These are phyloP conservation scores for Corrigiola litoralis DNA, from an alignment of 179 eudicot species.

Conservation along the genomic window DNA sequence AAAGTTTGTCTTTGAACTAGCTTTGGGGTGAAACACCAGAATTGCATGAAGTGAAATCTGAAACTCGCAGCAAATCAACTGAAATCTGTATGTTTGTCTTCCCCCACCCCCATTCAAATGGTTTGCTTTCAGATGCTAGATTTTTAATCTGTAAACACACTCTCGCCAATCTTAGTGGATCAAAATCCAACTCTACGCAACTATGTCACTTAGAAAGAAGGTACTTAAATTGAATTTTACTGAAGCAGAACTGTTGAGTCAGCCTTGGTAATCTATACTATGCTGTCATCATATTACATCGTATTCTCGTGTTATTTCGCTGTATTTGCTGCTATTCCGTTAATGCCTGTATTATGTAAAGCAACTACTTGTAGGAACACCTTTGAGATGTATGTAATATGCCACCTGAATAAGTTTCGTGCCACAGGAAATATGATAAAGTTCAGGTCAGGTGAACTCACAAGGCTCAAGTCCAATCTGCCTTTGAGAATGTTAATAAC, in stretches of 20 bases:
- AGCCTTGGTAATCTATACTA: background rate
- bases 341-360: background rate
- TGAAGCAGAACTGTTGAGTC: background rate
- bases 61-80: no score
- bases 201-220: no score
- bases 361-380: background rate
- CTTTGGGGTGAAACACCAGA: no score
- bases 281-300: background rate
- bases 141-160: no score
- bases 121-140: no score
- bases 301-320: background rate
- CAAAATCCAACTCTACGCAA: no score
- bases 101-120: no score
- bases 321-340: background rate
- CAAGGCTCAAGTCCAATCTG: constrained; percentile 61
- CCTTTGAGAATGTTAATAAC: constrained; percentile 85
- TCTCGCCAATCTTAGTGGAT: no score
- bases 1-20: no score
- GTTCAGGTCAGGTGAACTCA: constrained; percentile 75
- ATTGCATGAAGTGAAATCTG: no score
- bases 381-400: background rate
- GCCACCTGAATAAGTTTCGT: constrained; percentile 5
- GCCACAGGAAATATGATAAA: constrained; percentile 82
- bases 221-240: background rate
- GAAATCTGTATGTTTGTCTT: no score